phyloP scores from a whole-genome alignment of 2,329 filamentous ascomycete species.

The Xylariaceae sp. region DNA sequence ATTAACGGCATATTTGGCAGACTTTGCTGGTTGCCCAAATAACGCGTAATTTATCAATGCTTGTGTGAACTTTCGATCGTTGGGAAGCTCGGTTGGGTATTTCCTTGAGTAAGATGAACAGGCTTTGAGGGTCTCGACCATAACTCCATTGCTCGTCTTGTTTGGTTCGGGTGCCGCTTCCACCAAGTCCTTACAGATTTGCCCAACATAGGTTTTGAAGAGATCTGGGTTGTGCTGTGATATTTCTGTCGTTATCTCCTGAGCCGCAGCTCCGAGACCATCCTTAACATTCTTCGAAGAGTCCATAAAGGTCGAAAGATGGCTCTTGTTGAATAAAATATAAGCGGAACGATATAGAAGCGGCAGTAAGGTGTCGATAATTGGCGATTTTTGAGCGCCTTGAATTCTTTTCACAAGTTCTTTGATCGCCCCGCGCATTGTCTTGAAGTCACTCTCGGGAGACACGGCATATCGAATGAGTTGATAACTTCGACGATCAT shows the following conservation, averaged over 20 bases:
- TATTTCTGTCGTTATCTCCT: constrained; percentile 88
- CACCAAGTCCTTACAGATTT: constrained; percentile 81
- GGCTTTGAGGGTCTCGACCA: constrained; percentile 89
- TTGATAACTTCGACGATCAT: constrained; percentile 86
- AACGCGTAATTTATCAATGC: constrained; percentile 79
- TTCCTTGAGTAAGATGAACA: constrained; percentile 87
- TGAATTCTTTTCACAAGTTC: constrained; percentile 82
- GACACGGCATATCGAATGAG: constrained; percentile 82
- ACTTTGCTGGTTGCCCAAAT: constrained; percentile 73
- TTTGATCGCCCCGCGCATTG: constrained; percentile 82
- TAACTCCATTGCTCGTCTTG: constrained; percentile 63
- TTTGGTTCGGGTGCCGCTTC: constrained; percentile 70
- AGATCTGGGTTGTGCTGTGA: constrained; percentile 84
- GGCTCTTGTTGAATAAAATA: constrained; percentile 89
- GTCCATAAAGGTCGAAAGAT: constrained; percentile 85
- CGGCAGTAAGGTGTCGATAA: constrained; percentile 76
- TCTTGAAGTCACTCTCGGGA: constrained; percentile 85
- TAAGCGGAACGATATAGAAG: constrained; percentile 79
- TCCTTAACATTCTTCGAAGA: constrained; percentile 80
- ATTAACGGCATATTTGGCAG: constrained; percentile 89
- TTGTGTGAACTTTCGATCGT: constrained; percentile 74
- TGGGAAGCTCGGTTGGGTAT: constrained; percentile 77
- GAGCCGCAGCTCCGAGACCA: constrained; percentile 71
- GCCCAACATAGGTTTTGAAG: constrained; percentile 87
- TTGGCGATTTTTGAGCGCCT: constrained; percentile 55